Base-by-base conservation (phyloP, 306 rosid species). In the Trifolium subterraneum region DNA sequence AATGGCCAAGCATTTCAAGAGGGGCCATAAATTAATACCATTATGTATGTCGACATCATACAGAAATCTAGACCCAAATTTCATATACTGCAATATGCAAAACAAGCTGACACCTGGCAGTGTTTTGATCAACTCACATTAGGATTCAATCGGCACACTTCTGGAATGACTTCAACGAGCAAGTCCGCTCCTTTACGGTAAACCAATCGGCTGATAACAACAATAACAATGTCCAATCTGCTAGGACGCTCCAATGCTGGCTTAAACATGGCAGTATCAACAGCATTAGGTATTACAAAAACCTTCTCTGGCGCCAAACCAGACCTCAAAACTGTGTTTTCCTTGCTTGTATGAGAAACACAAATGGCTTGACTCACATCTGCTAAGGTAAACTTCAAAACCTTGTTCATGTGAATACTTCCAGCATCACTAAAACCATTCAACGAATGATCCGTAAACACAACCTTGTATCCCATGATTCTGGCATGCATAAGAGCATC, bases 401-500 rank as follows among this genome's bases (percentile, higher is more conserved):
- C 97, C 88, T 93, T 93, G 84, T 93, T 93, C 98, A 93, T 93
- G 59, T 93, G 98, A 75, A 93, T 93, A 84, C 98, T 93, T 44
- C 98, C 97, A 47, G 69, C 87, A 71, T 91, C 93, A 67, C 90
- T 86, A 81, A 93, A 93, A 79, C 97, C 97, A 84, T 88, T 87
- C 31, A 93, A 87, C 15, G 97, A 93, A 83, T 93, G 97, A 81
- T 93, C 98, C 8, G 96, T 93, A 75, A 93, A 93, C 50, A 91
- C 90, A 50, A 86, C 93, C 87, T 86, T 91, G 83, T 88, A 93
- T 10, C 96, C 97, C 98, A 90, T 89, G 75, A 92, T 89, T 59
- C 93, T 88, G 0, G 90, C 83, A 35, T 90, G 89, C 97, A 93
- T 81, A 66, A 91, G 86, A 12, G 93, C 87, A 48, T 89, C 93